Conservation (phyloP, 306 rosid species). For the Dicorynia guianensis region DNA sequence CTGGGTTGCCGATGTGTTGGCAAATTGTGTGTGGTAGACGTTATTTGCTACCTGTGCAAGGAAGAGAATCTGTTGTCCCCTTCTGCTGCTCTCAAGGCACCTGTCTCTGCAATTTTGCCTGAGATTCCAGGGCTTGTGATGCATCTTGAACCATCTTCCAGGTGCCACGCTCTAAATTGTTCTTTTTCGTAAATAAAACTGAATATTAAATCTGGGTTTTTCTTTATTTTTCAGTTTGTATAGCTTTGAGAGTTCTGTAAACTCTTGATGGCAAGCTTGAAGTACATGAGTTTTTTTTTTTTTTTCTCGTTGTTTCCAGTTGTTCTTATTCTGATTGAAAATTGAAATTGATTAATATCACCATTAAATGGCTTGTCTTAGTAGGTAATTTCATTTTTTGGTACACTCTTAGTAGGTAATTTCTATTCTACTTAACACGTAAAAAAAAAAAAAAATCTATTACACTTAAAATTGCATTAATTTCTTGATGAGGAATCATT, state of each 20-base stretch:
- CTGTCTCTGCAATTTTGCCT: constrained; percentile 64
- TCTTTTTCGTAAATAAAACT: not conserved
- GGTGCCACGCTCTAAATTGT: constrained; percentile 45
- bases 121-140: constrained; percentile 53
- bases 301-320: not conserved
- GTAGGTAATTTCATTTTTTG: no score
- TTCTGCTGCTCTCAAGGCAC: constrained; percentile 63
- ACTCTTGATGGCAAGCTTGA: not conserved
- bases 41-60: constrained; percentile 67
- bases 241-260: no score
- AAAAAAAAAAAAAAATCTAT: no score
- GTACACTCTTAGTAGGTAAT: no score
- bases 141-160: constrained; percentile 79
- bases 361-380: no score
- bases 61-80: constrained; percentile 69
- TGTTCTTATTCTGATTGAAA: no score
- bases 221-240: not conserved
- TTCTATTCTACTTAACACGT: no score
- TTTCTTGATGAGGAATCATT: no score
- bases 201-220: not conserved
- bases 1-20: constrained; percentile 67
- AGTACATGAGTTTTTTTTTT: not conserved
- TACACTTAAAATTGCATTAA: no score
- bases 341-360: no score
- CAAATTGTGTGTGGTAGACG: constrained; percentile 86